phyloP scores from a whole-genome alignment of 495 filamentous ascomycete genomes.

The Penicillium paxilli region DNA sequence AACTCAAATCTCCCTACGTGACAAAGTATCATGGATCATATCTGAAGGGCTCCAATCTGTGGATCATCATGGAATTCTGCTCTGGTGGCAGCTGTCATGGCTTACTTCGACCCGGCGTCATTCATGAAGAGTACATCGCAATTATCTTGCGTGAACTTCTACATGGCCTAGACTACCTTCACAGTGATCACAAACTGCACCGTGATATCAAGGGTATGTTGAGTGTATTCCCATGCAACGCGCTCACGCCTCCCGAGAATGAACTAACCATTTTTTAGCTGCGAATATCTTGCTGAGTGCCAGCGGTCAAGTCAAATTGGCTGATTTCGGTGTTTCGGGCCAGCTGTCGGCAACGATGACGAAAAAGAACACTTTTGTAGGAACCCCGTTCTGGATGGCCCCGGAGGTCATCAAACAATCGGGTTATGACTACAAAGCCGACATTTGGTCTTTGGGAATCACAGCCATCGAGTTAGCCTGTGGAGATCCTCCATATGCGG shows the following conservation, averaged over 20 bases:
- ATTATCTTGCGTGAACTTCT: constrained; percentile 91
- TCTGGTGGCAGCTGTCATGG: constrained; percentile 91
- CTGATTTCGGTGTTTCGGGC: constrained; percentile 96
- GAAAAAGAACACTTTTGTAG: constrained; percentile 98
- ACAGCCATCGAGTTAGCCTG: constrained; percentile 91
- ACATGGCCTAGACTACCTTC: constrained; percentile 87
- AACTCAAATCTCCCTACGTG: constrained; percentile 89
- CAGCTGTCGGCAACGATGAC: constrained; percentile 99
- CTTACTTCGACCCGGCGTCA: constrained; percentile 87
- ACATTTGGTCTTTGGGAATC: constrained; percentile 99
- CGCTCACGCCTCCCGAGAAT: too few relatives aligned
- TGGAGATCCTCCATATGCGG: constrained; percentile 92
- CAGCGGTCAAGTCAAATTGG: constrained; percentile 93
- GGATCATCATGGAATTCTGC: constrained; percentile 98
- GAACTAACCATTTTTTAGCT: constrained; percentile 52
- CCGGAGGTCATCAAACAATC: constrained; percentile 98
- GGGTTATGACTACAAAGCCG: constrained; percentile 97
- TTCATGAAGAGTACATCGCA: constrained; percentile 89
- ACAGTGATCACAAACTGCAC: constrained; percentile 93
- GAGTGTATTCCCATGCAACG: too few relatives aligned
- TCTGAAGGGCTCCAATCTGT: constrained; percentile 90
- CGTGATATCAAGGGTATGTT: constrained; percentile 95
- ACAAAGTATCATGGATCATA: constrained; percentile 97
- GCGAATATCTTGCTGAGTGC: constrained; percentile 86
- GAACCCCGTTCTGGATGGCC: constrained; percentile 99